phyloP scores from a whole-genome alignment of 2,329 filamentous ascomycete species.

The Paecilomyces niveus region DNA sequence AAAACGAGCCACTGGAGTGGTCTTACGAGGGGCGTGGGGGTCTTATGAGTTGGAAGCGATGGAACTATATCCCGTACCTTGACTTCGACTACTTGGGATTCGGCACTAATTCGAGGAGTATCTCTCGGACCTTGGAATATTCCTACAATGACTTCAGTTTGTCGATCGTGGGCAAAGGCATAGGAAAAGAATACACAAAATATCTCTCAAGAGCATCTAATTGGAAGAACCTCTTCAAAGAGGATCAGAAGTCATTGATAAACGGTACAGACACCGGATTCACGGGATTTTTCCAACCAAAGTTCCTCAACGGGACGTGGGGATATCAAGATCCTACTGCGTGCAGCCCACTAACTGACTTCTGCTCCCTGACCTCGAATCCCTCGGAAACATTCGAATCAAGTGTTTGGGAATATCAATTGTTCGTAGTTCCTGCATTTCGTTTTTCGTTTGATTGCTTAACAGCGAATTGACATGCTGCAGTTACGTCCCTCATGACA shows the following conservation, averaged over 20 bases:
- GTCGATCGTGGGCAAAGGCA: constrained; percentile 51
- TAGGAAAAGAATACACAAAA: constrained; percentile 48
- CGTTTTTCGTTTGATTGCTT: constrained; percentile 42
- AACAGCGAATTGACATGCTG: constrained; percentile 32
- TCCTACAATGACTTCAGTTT: constrained; percentile 68
- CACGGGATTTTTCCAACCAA: constrained; percentile 62
- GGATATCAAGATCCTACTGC: constrained; percentile 53
- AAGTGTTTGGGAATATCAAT: constrained; percentile 25
- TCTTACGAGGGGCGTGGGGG: constrained; percentile 62
- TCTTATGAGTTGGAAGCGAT: constrained; percentile 60
- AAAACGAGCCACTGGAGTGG: constrained; percentile 64
- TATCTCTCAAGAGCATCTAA: constrained; percentile 55
- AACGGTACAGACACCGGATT: constrained; percentile 57
- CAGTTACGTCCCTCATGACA: constrained; percentile 48
- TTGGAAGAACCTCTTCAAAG: constrained; percentile 63
- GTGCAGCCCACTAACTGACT: constrained; percentile 18
- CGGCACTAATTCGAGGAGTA: constrained; percentile 61
- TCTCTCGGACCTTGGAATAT: constrained; percentile 69
- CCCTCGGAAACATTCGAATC: constrained; percentile 25
- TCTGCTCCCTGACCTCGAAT: constrained; percentile 22
- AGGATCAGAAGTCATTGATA: constrained; percentile 48
- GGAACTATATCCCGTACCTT: constrained; percentile 64
- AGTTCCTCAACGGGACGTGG: constrained; percentile 60
- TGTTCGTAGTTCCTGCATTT: constrained; percentile 49
- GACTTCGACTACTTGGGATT: constrained; percentile 61